Percentiles rank a stretch among this genome's conserved stretches.
Evolutionary conservation across 352 stramenopile genomes (phyloP).

Genomic region (Pythium plurisporium): DNA sequence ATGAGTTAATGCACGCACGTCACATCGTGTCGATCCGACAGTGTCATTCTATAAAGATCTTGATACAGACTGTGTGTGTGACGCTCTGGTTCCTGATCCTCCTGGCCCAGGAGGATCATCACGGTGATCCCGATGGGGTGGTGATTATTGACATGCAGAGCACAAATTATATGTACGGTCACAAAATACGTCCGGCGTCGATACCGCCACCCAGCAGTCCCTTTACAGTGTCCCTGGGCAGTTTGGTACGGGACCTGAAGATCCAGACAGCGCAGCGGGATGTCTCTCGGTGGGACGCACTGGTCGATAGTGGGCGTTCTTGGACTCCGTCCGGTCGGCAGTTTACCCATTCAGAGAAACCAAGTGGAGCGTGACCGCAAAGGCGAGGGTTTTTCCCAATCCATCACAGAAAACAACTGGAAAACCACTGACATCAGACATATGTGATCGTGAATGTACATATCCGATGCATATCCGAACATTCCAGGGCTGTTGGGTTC

Average conservation of each 20-base stretch:
- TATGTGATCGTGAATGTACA: too few relatives aligned
- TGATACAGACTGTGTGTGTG: too few relatives aligned
- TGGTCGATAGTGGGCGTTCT: not conserved
- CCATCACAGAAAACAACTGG: not conserved
- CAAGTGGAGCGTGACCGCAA: slow-evolving; percentile 4
- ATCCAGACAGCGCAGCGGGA: not conserved
- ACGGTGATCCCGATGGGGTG: too few relatives aligned
- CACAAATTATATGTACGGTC: slow-evolving; percentile 3
- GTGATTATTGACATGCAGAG: too few relatives aligned
- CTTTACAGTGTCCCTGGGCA: not conserved
- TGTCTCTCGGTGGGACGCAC: not conserved
- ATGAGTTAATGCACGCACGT: slow-evolving; percentile 12
- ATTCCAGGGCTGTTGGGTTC: too few relatives aligned
- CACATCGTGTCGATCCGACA: not conserved
- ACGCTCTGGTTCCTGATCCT: too few relatives aligned
- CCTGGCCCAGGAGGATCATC: not conserved
- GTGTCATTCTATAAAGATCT: too few relatives aligned
- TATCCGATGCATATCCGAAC: too few relatives aligned
- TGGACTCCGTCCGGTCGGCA: not conserved
- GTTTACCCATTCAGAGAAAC: slow-evolving; percentile 4
- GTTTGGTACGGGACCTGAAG: too few relatives aligned
- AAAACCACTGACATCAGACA: not conserved
- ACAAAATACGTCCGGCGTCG: not conserved
- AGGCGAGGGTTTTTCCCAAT: not conserved
- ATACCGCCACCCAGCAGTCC: not conserved